Base-by-base conservation (phyloP, 306 rosid species). In the Pyrus pyrifolia region DNA sequence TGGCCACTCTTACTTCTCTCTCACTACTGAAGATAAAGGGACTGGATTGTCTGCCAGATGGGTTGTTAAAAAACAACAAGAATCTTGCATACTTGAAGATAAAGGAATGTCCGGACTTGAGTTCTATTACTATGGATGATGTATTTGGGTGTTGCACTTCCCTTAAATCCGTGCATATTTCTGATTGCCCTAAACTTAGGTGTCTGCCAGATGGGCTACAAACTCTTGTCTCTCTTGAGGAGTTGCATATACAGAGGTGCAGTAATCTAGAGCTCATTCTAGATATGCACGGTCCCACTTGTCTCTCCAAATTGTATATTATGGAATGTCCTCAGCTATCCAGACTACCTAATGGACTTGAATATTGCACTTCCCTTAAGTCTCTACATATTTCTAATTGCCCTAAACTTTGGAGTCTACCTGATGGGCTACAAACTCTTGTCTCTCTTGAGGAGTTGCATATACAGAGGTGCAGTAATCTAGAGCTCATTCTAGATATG, bases 171-270 rank as follows among this genome's bases (percentile, higher is more conserved):
- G 0, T 58, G 29, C 0, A 0, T 9, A 22, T 22, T 58, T 22
- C 8, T 0, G 0, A 0, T 2, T 58, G 63, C 23, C 2, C 2
- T 58, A 22, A 58, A 3, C 63, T 22, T 0, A 22, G 1, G 29
- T 0, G 13, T 10, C 23, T 58, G 5, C 63, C 63, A 1, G 14
- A 22, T 58, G 63, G 30, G 15, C 63, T 58, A 22, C 30, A 58
- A 22, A 22, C 15, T 4, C 30, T 58, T 9, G 6, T 8, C 15
- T 22, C 3, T 5, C 30, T 58, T 22, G 1, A 22, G 15, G 1
- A 58, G 29, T 10, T 58, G 1, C 0, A 0, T 10, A 58, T 22
- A 58, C 0, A 0, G 0, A 0, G 0, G 10, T 58, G 63, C 27
- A 25, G 27, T 25, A 25, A 2, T 57, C 62, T 57, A n/a, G 12